Percentiles rank a stretch among this genome's conserved stretches.
phyloP scores from a whole-genome alignment of 2,329 filamentous ascomycete species.

The Diaporthe sp. region DNA sequence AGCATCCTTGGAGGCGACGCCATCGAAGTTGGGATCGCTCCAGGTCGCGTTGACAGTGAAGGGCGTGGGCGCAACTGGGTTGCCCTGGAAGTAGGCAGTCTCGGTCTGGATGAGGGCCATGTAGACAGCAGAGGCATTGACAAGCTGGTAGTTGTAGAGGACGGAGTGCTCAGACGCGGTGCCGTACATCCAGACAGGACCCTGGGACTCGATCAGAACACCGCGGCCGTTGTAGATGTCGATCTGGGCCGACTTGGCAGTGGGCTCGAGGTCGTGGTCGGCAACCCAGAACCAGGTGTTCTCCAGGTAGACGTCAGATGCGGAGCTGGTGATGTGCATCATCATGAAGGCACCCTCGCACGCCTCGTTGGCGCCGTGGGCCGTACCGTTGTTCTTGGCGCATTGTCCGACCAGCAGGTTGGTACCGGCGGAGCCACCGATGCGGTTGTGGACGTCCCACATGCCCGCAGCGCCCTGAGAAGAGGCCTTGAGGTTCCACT shows the following conservation, averaged over 20 bases:
- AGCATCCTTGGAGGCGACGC: conserved; percentile 64
- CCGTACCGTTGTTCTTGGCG: conserved; percentile 76
- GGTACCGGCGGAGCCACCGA: conserved; percentile 88
- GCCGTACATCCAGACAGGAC: conserved; percentile 83
- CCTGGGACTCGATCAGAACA: conserved; percentile 80
- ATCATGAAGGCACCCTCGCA: conserved; percentile 82
- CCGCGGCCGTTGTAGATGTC: conserved; percentile 91
- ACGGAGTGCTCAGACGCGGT: conserved; percentile 76
- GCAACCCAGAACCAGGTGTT: conserved; percentile 93
- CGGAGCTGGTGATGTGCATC: conserved; percentile 70
- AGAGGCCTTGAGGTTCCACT: conserved; percentile 85
- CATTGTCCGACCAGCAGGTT: conserved; percentile 83
- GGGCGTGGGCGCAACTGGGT: conserved; percentile 77
- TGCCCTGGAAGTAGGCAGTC: conserved; percentile 88
- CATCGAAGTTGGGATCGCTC: conserved; percentile 75
- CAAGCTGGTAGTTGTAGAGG: conserved; percentile 87
- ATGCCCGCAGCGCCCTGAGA: conserved; percentile 78
- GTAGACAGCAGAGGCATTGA: conserved; percentile 81
- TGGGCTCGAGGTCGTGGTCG: conserved; percentile 86
- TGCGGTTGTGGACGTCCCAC: conserved; percentile 96
- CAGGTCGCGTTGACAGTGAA: conserved; percentile 69
- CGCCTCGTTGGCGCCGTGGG: conserved; percentile 68
- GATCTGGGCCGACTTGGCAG: conserved; percentile 73
- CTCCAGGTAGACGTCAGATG: conserved; percentile 79
- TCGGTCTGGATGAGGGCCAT: conserved; percentile 89